Base-by-base conservation (phyloP, 2,329 filamentous ascomycete genomes). In the Ampelomyces quisqualis region DNA sequence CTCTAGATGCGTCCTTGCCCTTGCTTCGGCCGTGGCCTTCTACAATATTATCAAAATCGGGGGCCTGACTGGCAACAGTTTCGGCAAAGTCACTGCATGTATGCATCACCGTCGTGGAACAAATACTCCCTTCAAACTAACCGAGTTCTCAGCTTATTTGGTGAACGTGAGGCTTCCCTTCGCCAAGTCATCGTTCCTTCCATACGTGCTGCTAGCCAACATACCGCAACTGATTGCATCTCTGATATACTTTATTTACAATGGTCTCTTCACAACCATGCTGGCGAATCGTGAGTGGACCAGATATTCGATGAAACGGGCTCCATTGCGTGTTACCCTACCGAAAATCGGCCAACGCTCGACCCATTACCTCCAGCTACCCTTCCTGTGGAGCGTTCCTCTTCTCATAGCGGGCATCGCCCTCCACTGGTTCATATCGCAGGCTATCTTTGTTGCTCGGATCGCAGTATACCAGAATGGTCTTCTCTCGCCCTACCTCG, bases 251-350 rank as follows among this genome's bases (percentile, higher is more conserved):
- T 56, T 76, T 4, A 55, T 65, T 1, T 73, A 70, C 58, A 77
- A 77, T 47, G 58, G 62, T 4, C 57, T 77, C 5, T 61, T 74
- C 21, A 79, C 73, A 1, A 64, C 55, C 3, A 76, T 78, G 62
- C 62, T 75, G 0, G 54, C 72, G 0, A 71, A 69, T 1, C 55
- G 63, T 5, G 78, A 81, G 56, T 81, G 71, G 57, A 66, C 61
- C 21, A 47, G 53, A 0, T 77, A 51, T 38, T 33, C 44, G 11
- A 11, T 21, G 4, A 37, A 37, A n/a, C 24, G 34, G 3, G 34
- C 34, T 13, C 11, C 34, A 7, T 21, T 37, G 22, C 24, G 34
- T 28, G 34, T 37, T 3, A 37, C 34, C 3, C 5, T 19, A 9
- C 34, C 34, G 4, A 15, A 6, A 7, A 1, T 7, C 4, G 27